Conservation (phyloP, 352 stramenopile genomes). For the Phytophthora crassamura region DNA sequence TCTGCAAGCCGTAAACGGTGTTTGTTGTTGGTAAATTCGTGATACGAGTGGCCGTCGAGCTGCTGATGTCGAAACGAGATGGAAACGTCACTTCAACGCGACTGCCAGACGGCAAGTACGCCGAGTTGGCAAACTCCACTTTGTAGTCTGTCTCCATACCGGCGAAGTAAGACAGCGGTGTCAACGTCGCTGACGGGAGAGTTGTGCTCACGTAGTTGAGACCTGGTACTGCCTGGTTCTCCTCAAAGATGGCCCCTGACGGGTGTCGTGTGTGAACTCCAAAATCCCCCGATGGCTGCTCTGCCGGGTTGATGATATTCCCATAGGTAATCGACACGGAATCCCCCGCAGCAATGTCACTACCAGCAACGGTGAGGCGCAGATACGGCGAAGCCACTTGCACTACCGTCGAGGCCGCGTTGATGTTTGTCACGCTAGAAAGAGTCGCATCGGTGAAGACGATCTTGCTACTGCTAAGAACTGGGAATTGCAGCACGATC, state of each 20-base stretch:
- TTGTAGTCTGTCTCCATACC: conserved; percentile 50
- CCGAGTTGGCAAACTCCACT: conserved; percentile 52
- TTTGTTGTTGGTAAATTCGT: conserved; percentile 46
- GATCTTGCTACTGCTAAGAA: conserved; percentile 46
- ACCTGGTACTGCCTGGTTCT: conserved; percentile 33
- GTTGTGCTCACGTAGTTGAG: conserved; percentile 35
- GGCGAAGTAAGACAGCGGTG: conserved; percentile 48
- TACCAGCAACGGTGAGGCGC: conserved; percentile 45
- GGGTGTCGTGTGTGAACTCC: conserved; percentile 52
- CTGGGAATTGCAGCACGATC: conserved; percentile 59
- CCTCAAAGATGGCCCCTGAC: conserved; percentile 47
- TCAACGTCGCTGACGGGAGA: conserved; percentile 44
- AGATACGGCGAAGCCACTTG: conserved; percentile 42
- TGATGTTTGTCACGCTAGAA: conserved; percentile 27
- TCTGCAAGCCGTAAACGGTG: conserved; percentile 27
- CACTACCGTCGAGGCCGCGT: conserved; percentile 38
- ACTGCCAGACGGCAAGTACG: conserved; percentile 47
- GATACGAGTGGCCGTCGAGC: conserved; percentile 26
- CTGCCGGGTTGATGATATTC: conserved; percentile 63
- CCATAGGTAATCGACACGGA: conserved; percentile 48
- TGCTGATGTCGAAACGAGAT: conserved; percentile 42
- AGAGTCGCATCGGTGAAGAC: conserved; percentile 35
- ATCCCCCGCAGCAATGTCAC: conserved; percentile 30
- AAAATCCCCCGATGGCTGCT: conserved; percentile 42
- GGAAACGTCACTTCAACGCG: conserved; percentile 57